Evolutionary conservation across 345 rosid genomes (phyloP).

Genomic region (Populus deltoides): DNA sequence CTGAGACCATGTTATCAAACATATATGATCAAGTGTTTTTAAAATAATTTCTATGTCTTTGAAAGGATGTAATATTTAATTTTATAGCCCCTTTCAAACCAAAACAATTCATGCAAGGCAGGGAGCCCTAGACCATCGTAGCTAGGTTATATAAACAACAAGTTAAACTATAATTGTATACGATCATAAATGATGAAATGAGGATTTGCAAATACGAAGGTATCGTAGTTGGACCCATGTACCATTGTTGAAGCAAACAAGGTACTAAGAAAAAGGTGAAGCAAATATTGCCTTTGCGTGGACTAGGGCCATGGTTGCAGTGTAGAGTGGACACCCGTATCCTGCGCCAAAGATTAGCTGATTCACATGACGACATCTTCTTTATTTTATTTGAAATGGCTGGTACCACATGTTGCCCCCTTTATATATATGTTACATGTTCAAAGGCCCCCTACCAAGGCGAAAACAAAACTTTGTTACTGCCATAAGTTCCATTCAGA

Average conservation of each 20-base stretch:
- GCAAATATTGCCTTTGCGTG: constrained; percentile 17
- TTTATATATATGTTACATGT: not conserved
- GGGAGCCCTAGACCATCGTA: not conserved
- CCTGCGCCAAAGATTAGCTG: constrained; percentile 46
- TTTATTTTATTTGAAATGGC: constrained; percentile 4
- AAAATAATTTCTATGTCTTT: too few species aligned
- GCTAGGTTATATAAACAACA: too few species aligned
- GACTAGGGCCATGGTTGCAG: constrained; percentile 22
- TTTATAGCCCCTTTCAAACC: too few species aligned
- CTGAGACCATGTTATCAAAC: too few species aligned
- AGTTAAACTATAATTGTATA: too few species aligned
- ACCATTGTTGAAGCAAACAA: constrained; percentile 18
- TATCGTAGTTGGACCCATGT: not conserved
- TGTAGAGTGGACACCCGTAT: constrained; percentile 42
- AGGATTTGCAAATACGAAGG: not conserved
- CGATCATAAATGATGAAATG: not conserved
- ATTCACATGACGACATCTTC: constrained; percentile 34
- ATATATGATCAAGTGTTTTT: too few species aligned
- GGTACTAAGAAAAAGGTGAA: constrained; percentile 20
- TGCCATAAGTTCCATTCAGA: not conserved
- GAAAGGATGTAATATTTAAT: too few species aligned
- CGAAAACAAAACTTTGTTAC: not conserved
- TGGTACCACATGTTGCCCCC: not conserved
- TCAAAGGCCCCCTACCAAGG: constrained; percentile 4
- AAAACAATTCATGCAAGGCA: too few species aligned